Evolutionary conservation across 1,284 basidiomycete genomes (phyloP).

Genomic region (Farysia itapuensis): DNA sequence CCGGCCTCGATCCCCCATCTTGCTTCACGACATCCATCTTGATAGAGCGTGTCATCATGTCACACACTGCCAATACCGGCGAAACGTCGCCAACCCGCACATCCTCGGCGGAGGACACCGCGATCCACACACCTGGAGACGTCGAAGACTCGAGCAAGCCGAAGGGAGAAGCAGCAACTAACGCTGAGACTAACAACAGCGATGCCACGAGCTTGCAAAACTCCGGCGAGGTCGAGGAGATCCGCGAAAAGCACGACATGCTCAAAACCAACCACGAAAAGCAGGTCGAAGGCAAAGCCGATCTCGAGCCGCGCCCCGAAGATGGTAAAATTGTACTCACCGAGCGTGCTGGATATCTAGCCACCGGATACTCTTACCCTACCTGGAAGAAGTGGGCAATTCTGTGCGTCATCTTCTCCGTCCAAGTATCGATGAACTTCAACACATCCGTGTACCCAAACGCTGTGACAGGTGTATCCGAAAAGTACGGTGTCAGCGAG

Average conservation of each 20-base stretch:
- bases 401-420: conserved; percentile 60
- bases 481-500: conserved; percentile 59
- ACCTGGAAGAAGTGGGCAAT: conserved; percentile 61
- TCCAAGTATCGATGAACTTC: conserved; percentile 61
- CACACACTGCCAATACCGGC: no score
- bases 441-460: conserved; percentile 60
- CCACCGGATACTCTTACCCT: conserved; percentile 50
- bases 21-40: no score
- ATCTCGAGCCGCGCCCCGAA: conserved; percentile 22
- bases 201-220: background rate
- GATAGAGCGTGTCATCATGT: no score
- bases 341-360: conserved; percentile 54
- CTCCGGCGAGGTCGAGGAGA: conserved; percentile 17
- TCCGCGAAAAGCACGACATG: conserved; percentile 31
- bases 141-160: conserved; percentile 2
- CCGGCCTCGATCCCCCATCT: no score
- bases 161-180: conserved; percentile 1
- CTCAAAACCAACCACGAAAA: conserved; percentile 33
- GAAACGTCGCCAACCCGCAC: no score
- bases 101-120: conserved; percentile 17
- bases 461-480: conserved; percentile 44
- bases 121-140: conserved; percentile 5
- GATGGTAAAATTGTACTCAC: conserved; percentile 59
- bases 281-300: conserved; percentile 32
- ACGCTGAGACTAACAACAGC: conserved; percentile 6